Conservation (phyloP, 2,329 filamentous ascomycete species). For the Domatiomyces globalis region DNA sequence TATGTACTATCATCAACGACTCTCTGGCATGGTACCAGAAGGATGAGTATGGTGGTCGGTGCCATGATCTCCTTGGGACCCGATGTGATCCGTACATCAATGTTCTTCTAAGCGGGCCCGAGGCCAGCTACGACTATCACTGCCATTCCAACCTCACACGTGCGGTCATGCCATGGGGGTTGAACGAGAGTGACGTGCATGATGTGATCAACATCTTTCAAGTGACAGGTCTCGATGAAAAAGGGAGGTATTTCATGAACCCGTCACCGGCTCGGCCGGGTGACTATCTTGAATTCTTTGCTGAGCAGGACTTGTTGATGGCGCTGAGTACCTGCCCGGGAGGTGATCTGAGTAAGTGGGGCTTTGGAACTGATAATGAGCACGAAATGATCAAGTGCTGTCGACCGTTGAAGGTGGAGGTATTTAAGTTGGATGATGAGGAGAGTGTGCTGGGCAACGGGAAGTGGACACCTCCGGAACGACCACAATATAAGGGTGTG, state of each 20-base stretch:
- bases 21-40: conserved; percentile 46
- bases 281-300: conserved; percentile 59
- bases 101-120: conserved; percentile 51
- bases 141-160: conserved; percentile 71
- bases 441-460: conserved; percentile 33
- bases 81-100: conserved; percentile 78
- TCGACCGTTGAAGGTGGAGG: conserved; percentile 59
- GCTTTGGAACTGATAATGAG: conserved; percentile 46
- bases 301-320: conserved; percentile 60
- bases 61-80: conserved; percentile 70
- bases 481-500: conserved; percentile 47
- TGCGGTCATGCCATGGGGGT: conserved; percentile 52
- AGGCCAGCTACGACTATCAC: conserved; percentile 56
- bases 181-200: conserved; percentile 62
- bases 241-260: conserved; percentile 63
- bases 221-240: conserved; percentile 59
- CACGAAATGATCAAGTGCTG: conserved; percentile 60
- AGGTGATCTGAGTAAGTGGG: conserved; percentile 69
- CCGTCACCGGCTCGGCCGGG: conserved; percentile 33
- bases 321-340: conserved; percentile 57
- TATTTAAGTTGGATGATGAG: conserved; percentile 47
- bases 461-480: conserved; percentile 49
- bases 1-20: conserved; percentile 54
- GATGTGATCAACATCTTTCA: conserved; percentile 81
- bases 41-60: conserved; percentile 49